Percentiles rank a stretch among this genome's conserved stretches.
Evolutionary conservation across 352 stramenopile genomes (phyloP).

Genomic region (Phytophthora palmivora): DNA sequence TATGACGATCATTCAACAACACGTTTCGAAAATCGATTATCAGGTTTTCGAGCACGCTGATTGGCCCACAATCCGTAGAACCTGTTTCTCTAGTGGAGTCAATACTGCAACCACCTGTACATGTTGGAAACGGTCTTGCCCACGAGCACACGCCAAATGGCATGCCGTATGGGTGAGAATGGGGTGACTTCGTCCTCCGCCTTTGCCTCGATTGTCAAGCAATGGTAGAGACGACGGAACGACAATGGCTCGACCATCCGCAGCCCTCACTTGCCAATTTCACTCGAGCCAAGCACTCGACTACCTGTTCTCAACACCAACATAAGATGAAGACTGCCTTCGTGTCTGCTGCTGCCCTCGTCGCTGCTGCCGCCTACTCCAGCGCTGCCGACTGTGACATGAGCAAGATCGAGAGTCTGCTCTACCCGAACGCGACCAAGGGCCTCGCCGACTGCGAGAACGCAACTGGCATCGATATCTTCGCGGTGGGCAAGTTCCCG

Average conservation of each 20-base stretch:
- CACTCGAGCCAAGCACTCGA: slow-evolving; percentile 30
- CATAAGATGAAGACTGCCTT: slow-evolving; percentile 44
- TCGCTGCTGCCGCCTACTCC: slow-evolving; percentile 35
- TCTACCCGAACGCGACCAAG: slow-evolving; percentile 64
- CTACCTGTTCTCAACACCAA: background rate
- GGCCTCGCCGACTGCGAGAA: slow-evolving; percentile 50
- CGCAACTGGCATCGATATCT: slow-evolving; percentile 68
- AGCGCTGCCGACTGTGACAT: slow-evolving; percentile 56
- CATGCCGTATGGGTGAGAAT: slow-evolving; percentile 16
- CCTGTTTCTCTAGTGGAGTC: slow-evolving; percentile 2
- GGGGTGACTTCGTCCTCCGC: background rate
- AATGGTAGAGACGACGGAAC: slow-evolving; percentile 13
- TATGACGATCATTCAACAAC: no score
- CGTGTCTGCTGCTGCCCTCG: slow-evolving; percentile 28
- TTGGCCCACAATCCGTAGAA: slow-evolving; percentile 3
- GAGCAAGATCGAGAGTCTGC: slow-evolving; percentile 52
- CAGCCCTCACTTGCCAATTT: slow-evolving; percentile 32
- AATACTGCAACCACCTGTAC: slow-evolving; percentile 9
- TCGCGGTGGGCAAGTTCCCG: slow-evolving; percentile 51
- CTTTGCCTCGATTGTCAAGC: slow-evolving; percentile 5
- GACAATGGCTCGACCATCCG: background rate
- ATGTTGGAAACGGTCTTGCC: slow-evolving; percentile 8
- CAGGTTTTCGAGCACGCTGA: background rate
- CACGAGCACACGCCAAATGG: slow-evolving; percentile 25
- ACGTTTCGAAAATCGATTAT: slow-evolving; percentile 10